Evolutionary conservation across 2,329 filamentous ascomycete species (phyloP), one percentile per base, ranked within the genome.

Genomic region (Alternaria triticimaculans): DNA sequence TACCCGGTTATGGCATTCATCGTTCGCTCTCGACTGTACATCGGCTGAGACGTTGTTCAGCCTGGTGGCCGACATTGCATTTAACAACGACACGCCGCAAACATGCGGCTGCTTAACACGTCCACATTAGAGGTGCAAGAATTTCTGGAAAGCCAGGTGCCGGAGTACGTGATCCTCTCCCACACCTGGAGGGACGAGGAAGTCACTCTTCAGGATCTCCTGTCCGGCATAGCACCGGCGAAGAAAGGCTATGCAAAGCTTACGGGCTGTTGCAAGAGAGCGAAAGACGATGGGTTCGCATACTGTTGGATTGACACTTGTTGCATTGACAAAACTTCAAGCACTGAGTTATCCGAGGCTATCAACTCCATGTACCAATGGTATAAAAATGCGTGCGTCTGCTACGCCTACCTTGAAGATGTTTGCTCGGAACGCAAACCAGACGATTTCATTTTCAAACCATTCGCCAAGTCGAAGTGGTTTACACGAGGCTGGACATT

Each of bases 341-440:
- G 50, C 14, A 30, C 50, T 18, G 50, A 54, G 15, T 20, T 54
- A 18, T 54, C 50, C 0, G 50, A 54, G 28, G 50, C 50, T 0
- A 54, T 54, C 3, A 54, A 54, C 6, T 54, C 50, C 2, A 54
- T 54, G 48, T 54, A 54, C 8, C 26, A 41, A 54, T 54, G 50
- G 50, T 54, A 54, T 6, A 33, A 25, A 6, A 10, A n/a, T 5
- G 28, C 50, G 0, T 2, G 5, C 5, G 23, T 53, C 5, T 53
- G 50, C 8, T 53, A 53, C 18, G 50, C 20, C 0, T 53, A 53
- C 10, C 10, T 53, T 5, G 26, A 33, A 2, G 50, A 53, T 3
- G 12, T 53, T 10, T 6, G 2, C 30, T 14, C 3, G 11, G 9
- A n/a, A n/a, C n/a, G n/a, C n/a, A n/a, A n/a, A n/a, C n/a, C 6